A percentile compares a stretch with the other conserved stretches of the same genome.
Conservation (phyloP, 176 grass and related monocot species). For the Microstegium vimineum region DNA sequence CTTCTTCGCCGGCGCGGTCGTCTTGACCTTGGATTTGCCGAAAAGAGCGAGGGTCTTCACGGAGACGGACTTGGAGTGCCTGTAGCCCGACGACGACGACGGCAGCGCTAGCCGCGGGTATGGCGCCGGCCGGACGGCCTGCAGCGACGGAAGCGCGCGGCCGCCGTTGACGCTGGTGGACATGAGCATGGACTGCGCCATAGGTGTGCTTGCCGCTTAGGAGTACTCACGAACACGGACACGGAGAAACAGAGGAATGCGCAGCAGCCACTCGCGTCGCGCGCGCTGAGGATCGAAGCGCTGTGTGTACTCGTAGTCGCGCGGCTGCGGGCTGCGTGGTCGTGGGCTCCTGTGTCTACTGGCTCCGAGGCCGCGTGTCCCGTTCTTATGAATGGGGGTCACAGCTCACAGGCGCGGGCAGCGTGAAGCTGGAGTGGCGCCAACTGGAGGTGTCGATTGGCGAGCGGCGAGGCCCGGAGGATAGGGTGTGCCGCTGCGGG, state of each 20-base stretch:
- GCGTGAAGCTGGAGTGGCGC: constrained; percentile 6
- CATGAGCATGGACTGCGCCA: constrained; percentile 90
- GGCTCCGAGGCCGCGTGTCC: background rate
- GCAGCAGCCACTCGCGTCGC: background rate
- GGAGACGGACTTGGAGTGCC: constrained; percentile 34
- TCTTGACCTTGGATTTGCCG: constrained; percentile 79
- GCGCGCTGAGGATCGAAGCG: background rate
- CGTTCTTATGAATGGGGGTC: constrained; percentile 22
- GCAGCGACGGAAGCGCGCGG: constrained; percentile 29
- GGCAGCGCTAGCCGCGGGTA: constrained; percentile 28
- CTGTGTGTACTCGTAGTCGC: constrained; percentile 1
- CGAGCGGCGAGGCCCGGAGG: constrained; percentile 23
- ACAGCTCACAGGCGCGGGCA: background rate
- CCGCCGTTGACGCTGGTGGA: constrained; percentile 56
- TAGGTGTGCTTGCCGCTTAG: background rate
- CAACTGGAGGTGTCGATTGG: constrained; percentile 11
- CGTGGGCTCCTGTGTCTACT: background rate
- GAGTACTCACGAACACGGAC: background rate
- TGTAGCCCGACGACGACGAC: constrained; percentile 1
- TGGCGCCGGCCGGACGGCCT: constrained; percentile 31
- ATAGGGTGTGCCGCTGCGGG: constrained; percentile 40
- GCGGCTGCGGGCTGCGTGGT: background rate
- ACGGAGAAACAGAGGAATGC: background rate
- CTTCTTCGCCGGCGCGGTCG: constrained; percentile 64
- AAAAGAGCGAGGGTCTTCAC: constrained; percentile 60